Conservation (phyloP, 495 filamentous ascomycete species). For the Annulohypoxylon nitens region DNA sequence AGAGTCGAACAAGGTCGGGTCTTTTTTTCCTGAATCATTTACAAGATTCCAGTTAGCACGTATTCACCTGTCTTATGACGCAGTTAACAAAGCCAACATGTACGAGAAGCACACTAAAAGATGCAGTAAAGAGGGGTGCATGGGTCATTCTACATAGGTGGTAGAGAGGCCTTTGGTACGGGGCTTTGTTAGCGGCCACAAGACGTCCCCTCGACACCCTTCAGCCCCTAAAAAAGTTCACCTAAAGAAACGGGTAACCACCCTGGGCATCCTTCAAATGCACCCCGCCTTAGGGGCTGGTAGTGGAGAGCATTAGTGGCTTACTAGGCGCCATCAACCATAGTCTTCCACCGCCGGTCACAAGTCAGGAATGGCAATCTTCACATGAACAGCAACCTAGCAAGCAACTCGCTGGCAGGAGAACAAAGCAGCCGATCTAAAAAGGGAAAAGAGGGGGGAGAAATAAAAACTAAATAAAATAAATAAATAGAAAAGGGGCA, state of each 20-base stretch:
- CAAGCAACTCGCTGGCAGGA: slow-evolving; percentile 7
- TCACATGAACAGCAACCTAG: slow-evolving; percentile 30
- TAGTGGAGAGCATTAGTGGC: slow-evolving; percentile 43
- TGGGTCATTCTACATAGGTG: slow-evolving; percentile 24
- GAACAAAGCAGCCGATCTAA: slow-evolving; percentile 3
- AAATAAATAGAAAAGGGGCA: slow-evolving; percentile 10
- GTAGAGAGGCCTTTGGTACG: not conserved
- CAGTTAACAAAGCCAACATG: slow-evolving; percentile 28
- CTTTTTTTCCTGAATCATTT: slow-evolving; percentile 48
- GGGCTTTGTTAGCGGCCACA: slow-evolving; percentile 25
- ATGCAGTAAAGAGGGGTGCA: slow-evolving; percentile 24
- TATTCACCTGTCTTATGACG: slow-evolving; percentile 38
- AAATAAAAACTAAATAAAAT: not conserved
- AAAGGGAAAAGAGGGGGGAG: not conserved
- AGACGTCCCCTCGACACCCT: not conserved
- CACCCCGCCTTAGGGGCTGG: slow-evolving; percentile 38
- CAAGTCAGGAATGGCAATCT: slow-evolving; percentile 36
- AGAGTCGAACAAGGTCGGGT: slow-evolving; percentile 39
- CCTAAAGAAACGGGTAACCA: slow-evolving; percentile 24
- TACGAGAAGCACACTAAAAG: slow-evolving; percentile 1
- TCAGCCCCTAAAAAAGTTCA: not conserved
- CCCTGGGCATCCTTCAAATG: slow-evolving; percentile 33
- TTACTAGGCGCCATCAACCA: slow-evolving; percentile 34
- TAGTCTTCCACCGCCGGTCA: slow-evolving; percentile 19
- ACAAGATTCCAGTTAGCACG: slow-evolving; percentile 41